Conservation (phyloP, 371 early-diverging fungal species). For the Blyttiomyces sp. region DNA sequence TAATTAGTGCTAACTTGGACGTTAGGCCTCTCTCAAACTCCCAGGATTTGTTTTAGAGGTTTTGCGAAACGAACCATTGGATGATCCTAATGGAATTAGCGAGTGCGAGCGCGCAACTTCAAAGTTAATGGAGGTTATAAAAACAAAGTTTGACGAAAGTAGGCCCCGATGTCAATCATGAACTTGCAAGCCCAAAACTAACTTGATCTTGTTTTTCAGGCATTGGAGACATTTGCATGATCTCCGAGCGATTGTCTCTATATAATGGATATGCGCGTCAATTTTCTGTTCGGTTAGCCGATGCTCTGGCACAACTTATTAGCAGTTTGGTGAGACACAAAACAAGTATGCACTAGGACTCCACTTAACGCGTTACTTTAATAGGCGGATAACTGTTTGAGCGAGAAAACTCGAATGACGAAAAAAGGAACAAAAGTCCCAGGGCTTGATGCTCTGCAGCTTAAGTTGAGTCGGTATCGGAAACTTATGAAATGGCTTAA, state of each 20-base stretch:
- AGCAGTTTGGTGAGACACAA: slow-evolving; percentile 35
- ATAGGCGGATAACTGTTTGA: not conserved
- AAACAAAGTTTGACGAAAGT: slow-evolving; percentile 68
- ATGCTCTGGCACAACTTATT: slow-evolving; percentile 64
- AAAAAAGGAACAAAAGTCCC: slow-evolving; percentile 31
- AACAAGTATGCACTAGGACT: too few relatives aligned
- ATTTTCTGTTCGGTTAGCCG: slow-evolving; percentile 75
- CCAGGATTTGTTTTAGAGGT: slow-evolving; percentile 73
- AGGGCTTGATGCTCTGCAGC: slow-evolving; percentile 72
- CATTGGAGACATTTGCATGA: slow-evolving; percentile 67
- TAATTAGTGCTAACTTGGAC: too few relatives aligned
- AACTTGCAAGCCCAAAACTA: not conserved
- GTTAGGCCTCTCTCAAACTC: too few relatives aligned
- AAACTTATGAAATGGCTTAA: slow-evolving; percentile 87
- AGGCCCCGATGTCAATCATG: slow-evolving; percentile 2
- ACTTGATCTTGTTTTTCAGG: slow-evolving; percentile 20
- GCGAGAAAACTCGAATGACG: slow-evolving; percentile 40
- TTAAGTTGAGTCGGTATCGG: slow-evolving; percentile 73
- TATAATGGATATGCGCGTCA: slow-evolving; percentile 73
- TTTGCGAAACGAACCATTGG: slow-evolving; percentile 79
- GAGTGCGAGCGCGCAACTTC: slow-evolving; percentile 77
- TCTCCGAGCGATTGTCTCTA: slow-evolving; percentile 74
- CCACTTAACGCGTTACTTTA: not conserved
- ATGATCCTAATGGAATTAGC: slow-evolving; percentile 69
- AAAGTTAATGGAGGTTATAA: slow-evolving; percentile 73